A percentile compares a stretch with the other conserved stretches of the same genome.
phyloP scores from a whole-genome alignment of 148 eudicot genomes.

The Rhododendron ovatum region DNA sequence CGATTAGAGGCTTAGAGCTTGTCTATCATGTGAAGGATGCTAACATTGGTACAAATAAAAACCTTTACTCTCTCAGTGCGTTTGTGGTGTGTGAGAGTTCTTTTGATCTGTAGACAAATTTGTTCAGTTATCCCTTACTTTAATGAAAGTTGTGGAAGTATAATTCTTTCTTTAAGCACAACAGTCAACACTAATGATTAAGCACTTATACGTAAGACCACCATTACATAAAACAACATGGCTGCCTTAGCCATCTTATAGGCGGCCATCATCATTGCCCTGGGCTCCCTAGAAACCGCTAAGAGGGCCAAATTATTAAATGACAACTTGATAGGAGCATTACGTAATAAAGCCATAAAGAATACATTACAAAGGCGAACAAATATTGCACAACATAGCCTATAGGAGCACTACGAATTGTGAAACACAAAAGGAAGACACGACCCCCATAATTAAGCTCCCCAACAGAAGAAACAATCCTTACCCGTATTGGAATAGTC shows the following conservation, averaged over 20 bases:
- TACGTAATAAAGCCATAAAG: background rate
- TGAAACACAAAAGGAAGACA: no score
- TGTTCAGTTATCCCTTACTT: background rate
- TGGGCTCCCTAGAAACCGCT: background rate
- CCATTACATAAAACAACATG: background rate
- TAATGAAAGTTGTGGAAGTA: background rate
- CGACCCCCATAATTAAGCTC: no score
- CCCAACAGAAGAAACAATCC: no score
- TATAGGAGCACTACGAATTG: no score
- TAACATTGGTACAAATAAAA: background rate
- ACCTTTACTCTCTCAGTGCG: background rate
- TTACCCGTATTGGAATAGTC: no score
- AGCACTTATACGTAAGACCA: background rate
- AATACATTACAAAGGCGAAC: background rate
- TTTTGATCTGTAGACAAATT: background rate
- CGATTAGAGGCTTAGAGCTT: background rate
- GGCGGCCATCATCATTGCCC: background rate
- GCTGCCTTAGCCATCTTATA: background rate
- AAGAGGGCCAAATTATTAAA: background rate
- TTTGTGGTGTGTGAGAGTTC: background rate
- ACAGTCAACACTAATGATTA: background rate
- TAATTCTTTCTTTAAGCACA: no score
- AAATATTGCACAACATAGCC: background rate
- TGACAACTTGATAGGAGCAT: background rate
- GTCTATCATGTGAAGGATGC: background rate